Evolutionary conservation across 495 filamentous ascomycete species (phyloP).

Genomic region (Penicillium canariense): DNA sequence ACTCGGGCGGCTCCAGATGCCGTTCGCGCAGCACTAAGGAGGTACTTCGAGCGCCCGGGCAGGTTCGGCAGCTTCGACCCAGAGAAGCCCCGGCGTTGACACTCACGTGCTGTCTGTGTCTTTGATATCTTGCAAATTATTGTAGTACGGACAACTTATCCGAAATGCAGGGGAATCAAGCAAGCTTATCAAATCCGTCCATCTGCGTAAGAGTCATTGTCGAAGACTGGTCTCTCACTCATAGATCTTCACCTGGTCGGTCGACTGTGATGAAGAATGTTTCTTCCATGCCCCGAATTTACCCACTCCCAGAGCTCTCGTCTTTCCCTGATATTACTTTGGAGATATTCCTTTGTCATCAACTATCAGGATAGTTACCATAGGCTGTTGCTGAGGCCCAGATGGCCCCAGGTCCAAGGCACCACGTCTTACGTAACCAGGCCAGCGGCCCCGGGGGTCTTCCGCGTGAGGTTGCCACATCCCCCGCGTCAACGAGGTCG

Average conservation of each 20-base stretch:
- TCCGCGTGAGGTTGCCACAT: background rate
- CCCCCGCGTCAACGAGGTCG: background rate
- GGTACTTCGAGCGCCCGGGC: background rate
- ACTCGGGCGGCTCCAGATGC: background rate
- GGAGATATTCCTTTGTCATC: background rate
- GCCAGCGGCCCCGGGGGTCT: background rate
- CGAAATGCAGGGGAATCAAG: background rate
- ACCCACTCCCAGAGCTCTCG: too few relatives aligned
- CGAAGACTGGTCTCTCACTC: background rate
- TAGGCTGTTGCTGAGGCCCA: background rate
- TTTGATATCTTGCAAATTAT: background rate
- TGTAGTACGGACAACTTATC: background rate
- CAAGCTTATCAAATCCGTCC: background rate
- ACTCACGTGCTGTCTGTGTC: background rate
- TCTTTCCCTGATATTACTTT: background rate
- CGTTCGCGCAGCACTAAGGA: background rate
- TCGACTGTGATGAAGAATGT: background rate
- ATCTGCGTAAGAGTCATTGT: background rate
- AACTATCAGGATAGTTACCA: background rate
- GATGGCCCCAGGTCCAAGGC: too few relatives aligned
- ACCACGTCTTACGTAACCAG: background rate
- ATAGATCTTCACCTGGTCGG: background rate
- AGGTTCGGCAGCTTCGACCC: background rate
- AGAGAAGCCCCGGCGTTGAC: background rate
- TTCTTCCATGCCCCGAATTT: background rate